phyloP scores from a whole-genome alignment of 306 rosid genomes.

The Canavalia ensiformis region DNA sequence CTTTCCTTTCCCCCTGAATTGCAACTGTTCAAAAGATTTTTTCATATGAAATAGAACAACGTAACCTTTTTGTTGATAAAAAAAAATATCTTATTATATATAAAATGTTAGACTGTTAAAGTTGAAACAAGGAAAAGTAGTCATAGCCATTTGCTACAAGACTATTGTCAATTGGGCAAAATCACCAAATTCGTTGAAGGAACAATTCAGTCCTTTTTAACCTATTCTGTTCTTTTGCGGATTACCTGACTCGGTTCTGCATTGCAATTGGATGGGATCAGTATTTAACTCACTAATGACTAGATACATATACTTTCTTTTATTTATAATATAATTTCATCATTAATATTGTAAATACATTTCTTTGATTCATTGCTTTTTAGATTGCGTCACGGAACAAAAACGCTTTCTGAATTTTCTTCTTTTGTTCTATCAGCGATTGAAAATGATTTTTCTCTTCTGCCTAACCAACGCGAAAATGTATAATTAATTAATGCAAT shows the following conservation, averaged over 20 bases:
- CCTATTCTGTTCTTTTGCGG: not conserved
- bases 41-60: not conserved
- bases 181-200: constrained; percentile 1
- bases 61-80: not conserved
- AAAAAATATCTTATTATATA: not conserved
- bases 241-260: not conserved
- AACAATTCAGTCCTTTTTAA: not conserved
- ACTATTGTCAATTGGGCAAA: not conserved
- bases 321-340: constrained; percentile 7
- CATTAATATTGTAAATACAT: not conserved
- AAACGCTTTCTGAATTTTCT: constrained; percentile 16
- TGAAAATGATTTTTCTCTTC: constrained; percentile 3
- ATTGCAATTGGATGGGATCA: not conserved
- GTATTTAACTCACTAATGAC: not conserved
- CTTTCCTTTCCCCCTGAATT: not conserved
- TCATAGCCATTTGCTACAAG: not conserved
- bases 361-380: not conserved
- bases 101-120: not conserved
- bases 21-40: not conserved
- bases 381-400: constrained; percentile 40
- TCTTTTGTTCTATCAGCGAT: not conserved
- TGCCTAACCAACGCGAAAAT: not conserved
- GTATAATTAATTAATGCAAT: not conserved
- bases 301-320: not conserved
- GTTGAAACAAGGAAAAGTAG: not conserved